A percentile compares a stretch with the other conserved stretches of the same genome.
Evolutionary conservation across 257 asterid genomes (phyloP).

Genomic region (Paulownia fortunei): DNA sequence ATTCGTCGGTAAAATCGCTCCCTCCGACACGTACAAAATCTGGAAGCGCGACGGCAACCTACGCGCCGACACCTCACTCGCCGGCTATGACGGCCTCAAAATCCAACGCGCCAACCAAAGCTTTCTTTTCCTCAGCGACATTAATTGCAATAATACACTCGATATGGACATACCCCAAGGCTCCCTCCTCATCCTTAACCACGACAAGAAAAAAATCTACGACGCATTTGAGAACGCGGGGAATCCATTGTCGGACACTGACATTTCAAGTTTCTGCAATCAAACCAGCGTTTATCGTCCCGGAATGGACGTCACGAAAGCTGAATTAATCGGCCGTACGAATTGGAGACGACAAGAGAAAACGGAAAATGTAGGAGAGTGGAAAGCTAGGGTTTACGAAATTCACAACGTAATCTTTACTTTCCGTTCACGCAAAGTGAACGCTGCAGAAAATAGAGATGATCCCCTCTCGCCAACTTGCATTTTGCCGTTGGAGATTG

Average conservation of each 20-base stretch:
- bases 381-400: slow-evolving; percentile 93
- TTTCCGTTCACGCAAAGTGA: slow-evolving; percentile 76
- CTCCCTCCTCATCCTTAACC: slow-evolving; percentile 69
- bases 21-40: slow-evolving; percentile 89
- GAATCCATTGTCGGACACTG: slow-evolving; percentile 59
- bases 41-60: slow-evolving; percentile 94
- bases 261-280: slow-evolving; percentile 60
- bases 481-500: slow-evolving; percentile 82
- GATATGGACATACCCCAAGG: slow-evolving; percentile 56
- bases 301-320: slow-evolving; percentile 89
- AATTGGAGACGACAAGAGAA: slow-evolving; percentile 89
- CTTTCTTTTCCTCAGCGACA: slow-evolving; percentile 77
- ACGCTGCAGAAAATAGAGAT: slow-evolving; percentile 54
- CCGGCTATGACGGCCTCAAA: slow-evolving; percentile 89
- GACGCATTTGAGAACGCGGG: slow-evolving; percentile 76
- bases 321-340: slow-evolving; percentile 69
- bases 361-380: slow-evolving; percentile 67
- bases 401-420: slow-evolving; percentile 76
- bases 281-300: slow-evolving; percentile 78
- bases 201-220: slow-evolving; percentile 67
- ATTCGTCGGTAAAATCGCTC: slow-evolving; percentile 81
- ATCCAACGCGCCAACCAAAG: slow-evolving; percentile 88
- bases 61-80: slow-evolving; percentile 84
- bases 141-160: slow-evolving; percentile 21
- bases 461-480: slow-evolving; percentile 68